Evolutionary conservation across 345 rosid genomes (phyloP).

Genomic region (Acer yangbiense): DNA sequence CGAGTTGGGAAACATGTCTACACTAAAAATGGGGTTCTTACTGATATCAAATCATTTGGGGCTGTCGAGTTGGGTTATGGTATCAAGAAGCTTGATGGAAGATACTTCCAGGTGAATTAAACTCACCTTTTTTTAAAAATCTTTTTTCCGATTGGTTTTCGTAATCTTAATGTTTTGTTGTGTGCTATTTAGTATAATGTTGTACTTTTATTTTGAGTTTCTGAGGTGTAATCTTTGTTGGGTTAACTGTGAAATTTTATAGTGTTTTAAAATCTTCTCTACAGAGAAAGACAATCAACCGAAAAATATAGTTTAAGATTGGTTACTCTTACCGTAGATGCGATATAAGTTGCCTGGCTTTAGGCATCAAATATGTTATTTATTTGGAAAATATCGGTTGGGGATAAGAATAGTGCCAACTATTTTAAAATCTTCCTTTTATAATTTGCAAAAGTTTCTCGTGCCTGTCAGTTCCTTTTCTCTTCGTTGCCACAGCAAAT

Average conservation of each 20-base stretch:
- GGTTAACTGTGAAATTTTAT: background rate
- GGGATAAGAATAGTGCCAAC: too few relatives aligned
- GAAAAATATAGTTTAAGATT: background rate
- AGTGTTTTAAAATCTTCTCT: background rate
- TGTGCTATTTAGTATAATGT: background rate
- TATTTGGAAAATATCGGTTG: too few relatives aligned
- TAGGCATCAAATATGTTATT: too few relatives aligned
- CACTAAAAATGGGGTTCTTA: too few relatives aligned
- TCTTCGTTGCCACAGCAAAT: too few relatives aligned
- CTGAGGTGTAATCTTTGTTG: background rate
- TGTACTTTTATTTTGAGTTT: background rate
- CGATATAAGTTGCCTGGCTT: background rate
- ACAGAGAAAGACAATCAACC: background rate
- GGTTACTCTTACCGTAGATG: background rate
- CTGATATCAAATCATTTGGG: too few relatives aligned
- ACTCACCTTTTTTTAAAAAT: background rate
- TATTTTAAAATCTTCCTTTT: too few relatives aligned
- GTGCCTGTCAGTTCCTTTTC: too few relatives aligned
- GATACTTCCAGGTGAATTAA: constrained; percentile 58
- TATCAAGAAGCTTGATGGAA: constrained; percentile 77
- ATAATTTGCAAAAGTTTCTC: too few relatives aligned
- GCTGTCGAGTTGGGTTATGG: constrained; percentile 91
- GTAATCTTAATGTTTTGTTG: background rate
- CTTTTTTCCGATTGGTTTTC: background rate
- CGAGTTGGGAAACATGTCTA: too few relatives aligned